Evolutionary conservation across 108 stramenopile species (phyloP).

Genomic region (Nitzschia palea): DNA sequence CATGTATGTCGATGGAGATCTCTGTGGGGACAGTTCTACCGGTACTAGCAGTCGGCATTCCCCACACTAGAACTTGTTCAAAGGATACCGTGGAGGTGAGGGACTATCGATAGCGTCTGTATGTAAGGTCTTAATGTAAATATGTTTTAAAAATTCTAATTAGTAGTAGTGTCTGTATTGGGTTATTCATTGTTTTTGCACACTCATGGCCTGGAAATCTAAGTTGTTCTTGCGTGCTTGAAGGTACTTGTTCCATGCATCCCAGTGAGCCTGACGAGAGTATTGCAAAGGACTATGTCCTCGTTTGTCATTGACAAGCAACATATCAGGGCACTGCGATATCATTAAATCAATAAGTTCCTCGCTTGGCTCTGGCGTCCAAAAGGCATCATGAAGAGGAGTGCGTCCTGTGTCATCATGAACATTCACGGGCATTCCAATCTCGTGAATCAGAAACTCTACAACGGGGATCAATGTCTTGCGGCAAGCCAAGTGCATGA

Average conservation of each 20-base stretch:
- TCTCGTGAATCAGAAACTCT: slow-evolving; percentile 48
- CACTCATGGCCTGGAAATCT: not conserved
- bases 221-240: not conserved
- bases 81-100: too few relatives aligned
- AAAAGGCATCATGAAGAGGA: slow-evolving; percentile 76
- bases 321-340: slow-evolving; percentile 35
- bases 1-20: slow-evolving; percentile 50
- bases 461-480: slow-evolving; percentile 35
- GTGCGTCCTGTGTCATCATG: slow-evolving; percentile 78
- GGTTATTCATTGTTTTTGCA: not conserved
- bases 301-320: slow-evolving; percentile 53
- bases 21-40: not conserved
- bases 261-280: slow-evolving; percentile 45
- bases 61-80: too few relatives aligned
- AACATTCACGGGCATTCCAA: slow-evolving; percentile 40
- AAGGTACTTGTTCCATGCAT: slow-evolving; percentile 23
- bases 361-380: slow-evolving; percentile 51
- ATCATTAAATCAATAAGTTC: slow-evolving; percentile 54
- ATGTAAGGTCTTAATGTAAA: too few relatives aligned
- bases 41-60: too few relatives aligned
- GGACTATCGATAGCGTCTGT: too few relatives aligned
- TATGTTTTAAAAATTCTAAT: too few relatives aligned
- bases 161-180: not conserved
- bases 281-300: slow-evolving; percentile 57
- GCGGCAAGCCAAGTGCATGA: slow-evolving; percentile 73